A percentile compares a stretch with the other conserved stretches of the same genome.
Conservation (phyloP, 441 rosid species). For the Adansonia rubrostipa region DNA sequence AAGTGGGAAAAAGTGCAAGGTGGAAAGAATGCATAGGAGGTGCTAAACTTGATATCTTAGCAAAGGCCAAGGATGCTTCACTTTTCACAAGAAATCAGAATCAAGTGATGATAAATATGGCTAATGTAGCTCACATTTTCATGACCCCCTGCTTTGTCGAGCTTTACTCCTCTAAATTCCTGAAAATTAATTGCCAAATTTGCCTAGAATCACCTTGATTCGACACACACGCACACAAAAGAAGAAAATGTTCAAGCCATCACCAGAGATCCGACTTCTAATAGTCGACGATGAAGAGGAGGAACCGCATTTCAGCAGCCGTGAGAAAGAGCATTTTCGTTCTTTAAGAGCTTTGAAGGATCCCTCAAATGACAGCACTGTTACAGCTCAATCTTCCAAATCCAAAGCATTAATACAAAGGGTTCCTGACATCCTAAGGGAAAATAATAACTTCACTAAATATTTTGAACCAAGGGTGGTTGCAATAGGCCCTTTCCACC, state of each 20-base stretch:
- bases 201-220: not conserved
- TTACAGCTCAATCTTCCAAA: not conserved
- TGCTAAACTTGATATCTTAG: not conserved
- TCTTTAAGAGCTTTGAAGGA: conserved; percentile 10
- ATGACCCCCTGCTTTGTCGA: too few relatives aligned
- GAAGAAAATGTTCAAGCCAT: not conserved
- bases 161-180: not conserved
- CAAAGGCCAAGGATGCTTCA: not conserved
- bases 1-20: not conserved
- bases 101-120: not conserved
- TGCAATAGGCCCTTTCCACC: conserved; percentile 23
- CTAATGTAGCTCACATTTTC: not conserved
- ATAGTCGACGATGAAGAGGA: not conserved
- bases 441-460: not conserved
- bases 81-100: not conserved
- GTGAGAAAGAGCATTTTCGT: not conserved
- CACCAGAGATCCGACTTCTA: not conserved
- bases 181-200: not conserved
- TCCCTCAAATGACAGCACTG: not conserved
- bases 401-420: not conserved
- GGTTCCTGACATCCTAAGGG: conserved; percentile 3
- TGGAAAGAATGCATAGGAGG: not conserved
- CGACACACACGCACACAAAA: not conserved
- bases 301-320: not conserved
- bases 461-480: conserved; percentile 18